These are phyloP conservation scores for Chlamydomonas eustigma DNA, from an alignment of 139 green algal species.

Conservation along the genomic window DNA sequence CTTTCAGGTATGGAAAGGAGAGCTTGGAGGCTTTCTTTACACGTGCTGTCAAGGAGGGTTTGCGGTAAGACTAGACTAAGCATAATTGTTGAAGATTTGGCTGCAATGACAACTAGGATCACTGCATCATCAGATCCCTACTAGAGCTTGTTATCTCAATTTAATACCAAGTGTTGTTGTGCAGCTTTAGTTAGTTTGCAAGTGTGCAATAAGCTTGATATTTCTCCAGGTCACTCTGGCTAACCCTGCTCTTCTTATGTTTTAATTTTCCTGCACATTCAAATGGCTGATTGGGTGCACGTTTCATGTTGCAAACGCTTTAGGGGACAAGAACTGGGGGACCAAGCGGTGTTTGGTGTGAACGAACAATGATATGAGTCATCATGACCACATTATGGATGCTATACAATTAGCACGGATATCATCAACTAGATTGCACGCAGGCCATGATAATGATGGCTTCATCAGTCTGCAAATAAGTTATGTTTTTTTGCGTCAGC, in stretches of 20 bases:
- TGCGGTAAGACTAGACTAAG: slow-evolving; percentile 14
- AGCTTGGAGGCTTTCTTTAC: slow-evolving; percentile 93
- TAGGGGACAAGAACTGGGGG: slow-evolving; percentile 86
- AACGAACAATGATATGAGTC: slow-evolving; percentile 5
- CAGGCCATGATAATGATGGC: too few relatives aligned
- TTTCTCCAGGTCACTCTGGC: background rate
- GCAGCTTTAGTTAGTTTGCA: background rate
- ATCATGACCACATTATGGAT: too few relatives aligned
- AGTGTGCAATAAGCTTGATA: background rate
- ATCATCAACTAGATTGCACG: too few relatives aligned
- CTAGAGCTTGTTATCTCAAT: background rate
- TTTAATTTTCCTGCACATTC: too few relatives aligned
- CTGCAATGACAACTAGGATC: background rate
- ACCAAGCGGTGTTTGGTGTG: slow-evolving; percentile 78
- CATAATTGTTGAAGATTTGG: background rate
- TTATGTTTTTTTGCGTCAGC: too few relatives aligned
- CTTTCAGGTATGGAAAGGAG: slow-evolving; percentile 79
- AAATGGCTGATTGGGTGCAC: too few relatives aligned
- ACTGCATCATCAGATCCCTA: background rate
- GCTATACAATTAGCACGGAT: too few relatives aligned
- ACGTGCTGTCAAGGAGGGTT: slow-evolving; percentile 34
- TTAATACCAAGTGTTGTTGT: background rate
- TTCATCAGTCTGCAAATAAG: too few relatives aligned
- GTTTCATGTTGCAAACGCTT: too few relatives aligned
- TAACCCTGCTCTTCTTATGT: too few relatives aligned